These are phyloP conservation scores for Verticillium dahliae DNA, from an alignment of 2,329 filamentous ascomycete species.

Conservation along the genomic window DNA sequence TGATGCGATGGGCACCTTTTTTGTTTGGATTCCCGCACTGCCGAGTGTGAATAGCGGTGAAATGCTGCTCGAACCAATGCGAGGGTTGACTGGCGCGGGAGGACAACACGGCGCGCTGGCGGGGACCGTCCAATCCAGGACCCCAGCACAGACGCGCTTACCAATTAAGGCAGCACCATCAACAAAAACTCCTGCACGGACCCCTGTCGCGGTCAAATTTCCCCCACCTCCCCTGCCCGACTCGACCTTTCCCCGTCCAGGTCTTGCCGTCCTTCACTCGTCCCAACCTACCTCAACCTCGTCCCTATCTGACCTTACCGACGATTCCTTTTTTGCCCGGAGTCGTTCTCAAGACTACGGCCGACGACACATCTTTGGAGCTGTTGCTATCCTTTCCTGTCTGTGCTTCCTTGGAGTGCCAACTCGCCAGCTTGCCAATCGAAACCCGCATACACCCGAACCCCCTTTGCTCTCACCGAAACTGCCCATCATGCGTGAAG, in stretches of 20 bases:
- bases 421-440: background rate
- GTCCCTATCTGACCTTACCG: background rate
- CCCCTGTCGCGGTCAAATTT: conserved; percentile 12
- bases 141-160: conserved; percentile 8
- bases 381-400: background rate
- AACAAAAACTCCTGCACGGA: conserved; percentile 10
- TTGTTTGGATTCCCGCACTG: background rate
- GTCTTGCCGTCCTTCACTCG: conserved; percentile 4
- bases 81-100: background rate
- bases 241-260: conserved; percentile 5
- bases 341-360: background rate
- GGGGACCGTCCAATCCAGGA: background rate
- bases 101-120: background rate
- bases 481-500: conserved; percentile 82
- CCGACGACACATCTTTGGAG: background rate
- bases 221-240: conserved; percentile 3
- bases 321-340: background rate
- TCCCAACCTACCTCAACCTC: background rate
- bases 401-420: background rate
- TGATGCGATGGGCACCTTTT: background rate
- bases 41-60: background rate
- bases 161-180: conserved; percentile 11
- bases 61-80: background rate
- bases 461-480: background rate
- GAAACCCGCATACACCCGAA: background rate